Conservation (phyloP, 352 stramenopile species). For the Halophytophthora polymorphica region DNA sequence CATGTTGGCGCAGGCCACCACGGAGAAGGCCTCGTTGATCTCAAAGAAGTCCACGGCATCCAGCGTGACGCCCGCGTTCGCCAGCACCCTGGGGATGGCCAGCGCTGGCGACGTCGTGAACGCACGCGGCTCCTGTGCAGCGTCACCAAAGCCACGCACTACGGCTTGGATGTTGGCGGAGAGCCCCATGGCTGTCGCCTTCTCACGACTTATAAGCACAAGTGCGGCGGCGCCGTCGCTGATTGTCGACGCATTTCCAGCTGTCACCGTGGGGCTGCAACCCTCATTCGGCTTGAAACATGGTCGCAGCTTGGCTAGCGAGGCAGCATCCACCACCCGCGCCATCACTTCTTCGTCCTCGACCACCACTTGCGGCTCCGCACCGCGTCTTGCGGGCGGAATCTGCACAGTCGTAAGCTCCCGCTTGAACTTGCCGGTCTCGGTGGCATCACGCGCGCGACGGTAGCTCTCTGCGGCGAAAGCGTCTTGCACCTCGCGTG, state of each 20-base stretch:
- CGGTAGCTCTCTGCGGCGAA: conserved; percentile 92
- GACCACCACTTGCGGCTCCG: conserved; percentile 18
- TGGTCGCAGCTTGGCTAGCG: conserved; percentile 81
- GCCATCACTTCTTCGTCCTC: conserved; percentile 90
- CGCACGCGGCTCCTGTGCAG: conserved; percentile 76
- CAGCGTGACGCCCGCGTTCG: conserved; percentile 69
- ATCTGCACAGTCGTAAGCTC: conserved; percentile 88
- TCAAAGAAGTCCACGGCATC: conserved; percentile 94
- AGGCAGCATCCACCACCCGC: conserved; percentile 77
- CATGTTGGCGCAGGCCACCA: conserved; percentile 93
- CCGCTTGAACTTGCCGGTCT: conserved; percentile 61
- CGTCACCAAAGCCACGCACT: conserved; percentile 67
- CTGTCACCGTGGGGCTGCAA: conserved; percentile 90
- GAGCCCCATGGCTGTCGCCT: conserved; percentile 63
- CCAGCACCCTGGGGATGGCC: conserved; percentile 88
- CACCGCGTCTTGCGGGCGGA: conserved; percentile 33
- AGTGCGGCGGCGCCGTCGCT: conserved; percentile 95
- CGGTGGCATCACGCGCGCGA: conserved; percentile 55
- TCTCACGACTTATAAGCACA: conserved; percentile 89
- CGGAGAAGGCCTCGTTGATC: conserved; percentile 98
- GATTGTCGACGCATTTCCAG: conserved; percentile 93
- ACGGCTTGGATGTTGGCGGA: conserved; percentile 51
- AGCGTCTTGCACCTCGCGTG: conserved; percentile 91
- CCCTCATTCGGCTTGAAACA: conserved; percentile 82
- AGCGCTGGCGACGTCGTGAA: conserved; percentile 94